Conservation (phyloP, 2,329 filamentous ascomycete genomes). For the Fusarium nelsonii region DNA sequence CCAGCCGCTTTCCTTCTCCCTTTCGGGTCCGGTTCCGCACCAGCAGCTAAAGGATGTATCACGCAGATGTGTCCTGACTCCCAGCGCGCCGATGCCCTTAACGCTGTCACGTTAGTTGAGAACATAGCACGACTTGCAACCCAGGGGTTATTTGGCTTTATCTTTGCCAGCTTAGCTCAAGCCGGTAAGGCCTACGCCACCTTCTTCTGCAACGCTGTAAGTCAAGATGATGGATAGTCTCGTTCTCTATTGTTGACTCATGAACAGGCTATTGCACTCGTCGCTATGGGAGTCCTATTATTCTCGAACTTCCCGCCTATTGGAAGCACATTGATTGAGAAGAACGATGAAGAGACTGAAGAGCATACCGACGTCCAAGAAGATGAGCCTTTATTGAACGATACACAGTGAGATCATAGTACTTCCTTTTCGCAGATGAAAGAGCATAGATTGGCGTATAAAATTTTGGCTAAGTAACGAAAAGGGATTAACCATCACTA, state of each 20-base stretch:
- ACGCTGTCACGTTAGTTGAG: slow-evolving; percentile 77
- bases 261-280: slow-evolving; percentile 62
- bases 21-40: slow-evolving; percentile 75
- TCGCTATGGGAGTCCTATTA: slow-evolving; percentile 57
- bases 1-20: slow-evolving; percentile 73
- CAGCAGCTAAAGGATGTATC: slow-evolving; percentile 79
- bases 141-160: slow-evolving; percentile 73
- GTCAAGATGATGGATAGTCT: slow-evolving; percentile 17
- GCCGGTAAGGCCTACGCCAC: slow-evolving; percentile 71
- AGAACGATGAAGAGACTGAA: slow-evolving; percentile 21
- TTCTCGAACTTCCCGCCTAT: slow-evolving; percentile 59
- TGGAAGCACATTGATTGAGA: slow-evolving; percentile 54
- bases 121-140: slow-evolving; percentile 75
- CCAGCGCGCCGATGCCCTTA: slow-evolving; percentile 74
- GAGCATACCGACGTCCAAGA: not conserved
- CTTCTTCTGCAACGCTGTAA: slow-evolving; percentile 75
- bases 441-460: not conserved
- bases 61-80: slow-evolving; percentile 74
- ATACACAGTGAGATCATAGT: not conserved
- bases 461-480: not conserved
- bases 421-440: not conserved
- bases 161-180: slow-evolving; percentile 73
- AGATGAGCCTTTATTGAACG: slow-evolving; percentile 4
- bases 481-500: not conserved
- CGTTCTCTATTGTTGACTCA: slow-evolving; percentile 10